Evolutionary conservation across 2,329 filamentous ascomycete species (phyloP).

Genomic region (Nannizziopsis arthrosporioides): DNA sequence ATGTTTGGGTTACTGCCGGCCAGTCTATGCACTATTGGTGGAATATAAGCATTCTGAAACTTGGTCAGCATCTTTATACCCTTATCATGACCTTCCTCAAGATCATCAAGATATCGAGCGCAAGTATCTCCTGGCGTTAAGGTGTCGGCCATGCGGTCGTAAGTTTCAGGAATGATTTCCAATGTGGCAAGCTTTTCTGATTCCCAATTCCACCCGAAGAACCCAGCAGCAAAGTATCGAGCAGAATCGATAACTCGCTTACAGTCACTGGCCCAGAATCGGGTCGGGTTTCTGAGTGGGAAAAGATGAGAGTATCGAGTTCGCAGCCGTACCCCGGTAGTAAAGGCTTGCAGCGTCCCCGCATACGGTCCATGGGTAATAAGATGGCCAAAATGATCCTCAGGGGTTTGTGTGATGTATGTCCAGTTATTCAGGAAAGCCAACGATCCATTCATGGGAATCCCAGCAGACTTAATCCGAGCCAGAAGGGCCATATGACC

Average conservation of each 20-base stretch:
- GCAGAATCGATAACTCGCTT: conserved; percentile 47
- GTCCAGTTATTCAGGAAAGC: conserved; percentile 45
- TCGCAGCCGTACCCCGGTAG: conserved; percentile 43
- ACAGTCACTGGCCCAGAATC: conserved; percentile 46
- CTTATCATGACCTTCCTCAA: conserved; percentile 38
- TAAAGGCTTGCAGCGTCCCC: conserved; percentile 43
- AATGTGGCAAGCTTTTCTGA: conserved; percentile 29
- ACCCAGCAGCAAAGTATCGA: conserved; percentile 42
- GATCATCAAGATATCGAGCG: conserved; percentile 28
- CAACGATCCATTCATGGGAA: conserved; percentile 39
- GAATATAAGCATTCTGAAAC: conserved; percentile 41
- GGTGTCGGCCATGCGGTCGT: conserved; percentile 42
- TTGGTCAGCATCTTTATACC: conserved; percentile 38
- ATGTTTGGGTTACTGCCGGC: conserved; percentile 34
- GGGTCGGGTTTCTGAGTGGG: conserved; percentile 23
- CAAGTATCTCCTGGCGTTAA: conserved; percentile 45
- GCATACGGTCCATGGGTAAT: conserved; percentile 46
- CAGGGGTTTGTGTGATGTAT: conserved; percentile 41
- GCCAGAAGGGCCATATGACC: conserved; percentile 41
- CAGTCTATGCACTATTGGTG: conserved; percentile 37
- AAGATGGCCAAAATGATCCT: conserved; percentile 41
- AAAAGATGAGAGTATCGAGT: conserved; percentile 43
- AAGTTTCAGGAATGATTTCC: conserved; percentile 43
- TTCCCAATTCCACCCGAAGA: conserved; percentile 44
- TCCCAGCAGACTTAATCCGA: conserved; percentile 34